Evolutionary conservation across 2,329 filamentous ascomycete genomes (phyloP).

Genomic region (Dactylella cylindrospora): DNA sequence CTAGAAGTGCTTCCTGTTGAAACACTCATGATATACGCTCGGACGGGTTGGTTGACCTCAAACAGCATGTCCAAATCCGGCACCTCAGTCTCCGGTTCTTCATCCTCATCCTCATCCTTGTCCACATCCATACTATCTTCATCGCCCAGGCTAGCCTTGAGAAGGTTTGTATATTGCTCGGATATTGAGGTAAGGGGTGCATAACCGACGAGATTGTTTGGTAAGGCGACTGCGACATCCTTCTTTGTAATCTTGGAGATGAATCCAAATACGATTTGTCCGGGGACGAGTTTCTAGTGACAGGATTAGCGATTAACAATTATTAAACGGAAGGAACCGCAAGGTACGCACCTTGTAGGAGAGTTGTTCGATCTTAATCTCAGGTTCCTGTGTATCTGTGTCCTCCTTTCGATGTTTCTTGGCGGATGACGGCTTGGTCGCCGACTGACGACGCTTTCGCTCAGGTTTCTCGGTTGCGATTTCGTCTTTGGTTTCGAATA

Average conservation of each 20-base stretch:
- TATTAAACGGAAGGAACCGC: neutral
- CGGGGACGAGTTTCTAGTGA: slow-evolving; percentile 73
- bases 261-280: slow-evolving; percentile 84
- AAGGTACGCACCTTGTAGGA: slow-evolving; percentile 73
- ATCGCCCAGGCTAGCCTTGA: slow-evolving; percentile 68
- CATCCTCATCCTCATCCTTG: slow-evolving; percentile 59
- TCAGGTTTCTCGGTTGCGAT: slow-evolving; percentile 54
- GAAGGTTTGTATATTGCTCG: slow-evolving; percentile 70
- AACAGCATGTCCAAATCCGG: slow-evolving; percentile 72
- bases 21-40: slow-evolving; percentile 79
- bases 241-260: slow-evolving; percentile 77
- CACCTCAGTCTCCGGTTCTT: slow-evolving; percentile 58
- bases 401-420: slow-evolving; percentile 59
- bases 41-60: slow-evolving; percentile 79
- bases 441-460: slow-evolving; percentile 45
- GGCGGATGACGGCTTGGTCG: slow-evolving; percentile 59
- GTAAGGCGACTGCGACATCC: slow-evolving; percentile 77
- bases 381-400: slow-evolving; percentile 55
- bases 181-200: slow-evolving; percentile 92
- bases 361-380: slow-evolving; percentile 77
- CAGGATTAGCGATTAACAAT: neutral
- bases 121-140: slow-evolving; percentile 58
- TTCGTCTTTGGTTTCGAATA: slow-evolving; percentile 74
- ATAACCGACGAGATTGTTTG: slow-evolving; percentile 89
- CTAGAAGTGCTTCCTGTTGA: slow-evolving; percentile 52